Base-by-base conservation (phyloP, 108 stramenopile species). In the Fragilariopsis cylindrus region DNA sequence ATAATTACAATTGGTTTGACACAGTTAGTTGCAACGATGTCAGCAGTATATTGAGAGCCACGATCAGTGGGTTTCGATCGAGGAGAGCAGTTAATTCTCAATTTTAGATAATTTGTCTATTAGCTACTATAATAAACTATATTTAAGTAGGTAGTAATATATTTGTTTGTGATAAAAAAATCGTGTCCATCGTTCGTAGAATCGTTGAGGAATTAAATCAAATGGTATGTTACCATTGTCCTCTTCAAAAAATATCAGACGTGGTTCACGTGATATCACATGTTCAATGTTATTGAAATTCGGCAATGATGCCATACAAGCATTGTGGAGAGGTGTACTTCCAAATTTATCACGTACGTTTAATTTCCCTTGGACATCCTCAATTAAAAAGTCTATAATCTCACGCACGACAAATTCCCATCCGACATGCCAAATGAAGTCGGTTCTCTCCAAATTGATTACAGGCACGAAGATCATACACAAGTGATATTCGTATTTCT, bases 381-480 rank as follows among this genome's bases (percentile, higher is more conserved):
- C 62, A 2, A 94, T 41, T 1, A 94, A 76, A 7, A 86, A 69
- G 42, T 85, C 75, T 9, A 48, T n/a, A 11, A 45, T 45, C 12
- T 66, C 16, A 7, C 57, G 18, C 16, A 7, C 57, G 18, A 21
- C 39, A 9, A 65, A 74, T 58, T 66, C 87, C 85, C 30, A 83
- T 57, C 6, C 90, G 82, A 69, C 89, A 91, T 3, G 92, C 90
- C 67, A 90, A 73, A 72, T 93, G 95, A 39, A 93, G 72, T 30
- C 93, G 21, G 46, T 81, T 87, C 73, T 96, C 92, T 5, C 90
- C 90, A 65, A 90, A 91, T 21, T 69, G 57, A 81, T 91, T 95
- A 75, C 73, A n/a, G 52, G 52, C 52, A 53, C 30, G 30, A 30
- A 30, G 30, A 30, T 30, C 30, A 30, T 30, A 30, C 2, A 30